These are phyloP conservation scores for Sanghuangporus baumii DNA, from an alignment of 1,284 basidiomycete species.

Conservation along the genomic window DNA sequence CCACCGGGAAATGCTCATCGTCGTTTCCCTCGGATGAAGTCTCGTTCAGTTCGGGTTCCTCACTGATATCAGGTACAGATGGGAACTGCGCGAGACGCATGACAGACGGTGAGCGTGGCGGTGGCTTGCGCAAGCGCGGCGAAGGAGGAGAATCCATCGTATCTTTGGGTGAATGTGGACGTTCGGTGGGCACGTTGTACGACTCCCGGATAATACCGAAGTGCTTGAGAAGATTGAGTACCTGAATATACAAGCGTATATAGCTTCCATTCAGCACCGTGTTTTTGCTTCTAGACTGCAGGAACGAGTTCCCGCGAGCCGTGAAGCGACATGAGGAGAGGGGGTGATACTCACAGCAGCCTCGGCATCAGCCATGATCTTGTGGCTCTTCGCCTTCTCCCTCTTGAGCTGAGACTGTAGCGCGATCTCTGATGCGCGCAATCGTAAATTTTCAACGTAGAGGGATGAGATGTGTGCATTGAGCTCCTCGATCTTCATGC, in stretches of 20 bases:
- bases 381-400: slow-evolving; percentile 68
- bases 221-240: slow-evolving; percentile 58
- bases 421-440: slow-evolving; percentile 73
- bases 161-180: slow-evolving; percentile 18
- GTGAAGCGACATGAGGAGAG: not conserved
- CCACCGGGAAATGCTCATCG: not conserved
- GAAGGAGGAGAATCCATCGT: slow-evolving; percentile 29
- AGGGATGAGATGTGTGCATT: slow-evolving; percentile 74
- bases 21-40: slow-evolving; percentile 12
- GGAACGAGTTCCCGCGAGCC: not conserved
- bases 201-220: slow-evolving; percentile 58
- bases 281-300: not conserved
- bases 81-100: slow-evolving; percentile 12
- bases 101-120: slow-evolving; percentile 21
- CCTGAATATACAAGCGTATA: slow-evolving; percentile 32
- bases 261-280: not conserved
- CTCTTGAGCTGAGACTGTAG: slow-evolving; percentile 68
- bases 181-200: slow-evolving; percentile 36
- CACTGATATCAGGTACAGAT: slow-evolving; percentile 13
- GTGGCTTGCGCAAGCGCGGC: slow-evolving; percentile 42
- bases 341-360: slow-evolving; percentile 49
- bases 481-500: slow-evolving; percentile 76
- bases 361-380: slow-evolving; percentile 66
- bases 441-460: slow-evolving; percentile 72
- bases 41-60: slow-evolving; percentile 13